These are phyloP conservation scores for Clarireedia monteithiana DNA, from an alignment of 2,329 filamentous ascomycete species.

Conservation along the genomic window DNA sequence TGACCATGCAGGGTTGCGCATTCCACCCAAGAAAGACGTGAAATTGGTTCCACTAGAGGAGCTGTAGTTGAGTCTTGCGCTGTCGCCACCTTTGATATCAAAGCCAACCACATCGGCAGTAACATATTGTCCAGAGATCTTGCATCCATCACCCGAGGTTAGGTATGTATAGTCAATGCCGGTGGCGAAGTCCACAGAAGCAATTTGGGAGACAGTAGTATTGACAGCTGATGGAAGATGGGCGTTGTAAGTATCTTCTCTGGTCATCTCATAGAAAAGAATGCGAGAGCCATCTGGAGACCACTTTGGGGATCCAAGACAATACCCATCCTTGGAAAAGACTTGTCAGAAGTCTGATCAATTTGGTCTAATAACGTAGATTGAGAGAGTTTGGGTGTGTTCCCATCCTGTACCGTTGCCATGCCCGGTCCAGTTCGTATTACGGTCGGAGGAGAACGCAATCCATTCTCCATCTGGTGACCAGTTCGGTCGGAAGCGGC, in stretches of 20 bases:
- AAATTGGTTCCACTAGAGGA: not conserved
- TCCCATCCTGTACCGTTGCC: slow-evolving; percentile 34
- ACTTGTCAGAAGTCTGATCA: slow-evolving; percentile 33
- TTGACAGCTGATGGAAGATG: slow-evolving; percentile 27
- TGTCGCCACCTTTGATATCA: slow-evolving; percentile 10
- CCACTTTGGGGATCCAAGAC: slow-evolving; percentile 33
- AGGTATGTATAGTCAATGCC: slow-evolving; percentile 28
- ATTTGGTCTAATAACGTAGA: slow-evolving; percentile 34
- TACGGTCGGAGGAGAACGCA: slow-evolving; percentile 35
- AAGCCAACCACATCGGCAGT: slow-evolving; percentile 14
- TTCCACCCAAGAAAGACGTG: slow-evolving; percentile 7
- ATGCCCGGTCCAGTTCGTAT: slow-evolving; percentile 36
- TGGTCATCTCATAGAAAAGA: slow-evolving; percentile 34
- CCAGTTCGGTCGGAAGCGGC: slow-evolving; percentile 34
- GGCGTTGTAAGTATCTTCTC: slow-evolving; percentile 32
- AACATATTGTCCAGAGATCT: slow-evolving; percentile 14
- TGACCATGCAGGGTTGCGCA: slow-evolving; percentile 19
- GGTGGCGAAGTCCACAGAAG: slow-evolving; percentile 34
- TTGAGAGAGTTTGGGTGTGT: slow-evolving; percentile 33
- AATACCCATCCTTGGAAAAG: slow-evolving; percentile 29
- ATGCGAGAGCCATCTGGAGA: slow-evolving; percentile 31
- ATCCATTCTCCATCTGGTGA: slow-evolving; percentile 36
- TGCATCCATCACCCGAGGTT: slow-evolving; percentile 15
- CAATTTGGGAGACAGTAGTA: slow-evolving; percentile 26
- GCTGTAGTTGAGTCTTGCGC: slow-evolving; percentile 18